phyloP scores from a whole-genome alignment of 2,329 filamentous ascomycete species.

The Ophiostoma novo-ulmi region DNA sequence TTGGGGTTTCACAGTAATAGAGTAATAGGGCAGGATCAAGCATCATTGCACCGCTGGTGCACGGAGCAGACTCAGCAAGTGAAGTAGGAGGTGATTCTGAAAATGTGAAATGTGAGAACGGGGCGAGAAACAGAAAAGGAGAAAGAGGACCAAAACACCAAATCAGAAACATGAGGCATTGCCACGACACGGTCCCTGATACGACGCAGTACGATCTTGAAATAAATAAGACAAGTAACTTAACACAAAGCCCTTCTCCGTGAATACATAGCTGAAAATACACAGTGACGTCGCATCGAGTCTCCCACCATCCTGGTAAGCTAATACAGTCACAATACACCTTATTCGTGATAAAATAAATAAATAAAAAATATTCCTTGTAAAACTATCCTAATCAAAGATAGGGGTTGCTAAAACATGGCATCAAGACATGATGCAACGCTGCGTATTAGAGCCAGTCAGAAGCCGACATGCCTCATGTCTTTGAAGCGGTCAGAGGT shows the following conservation, averaged over 20 bases:
- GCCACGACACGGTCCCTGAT: not conserved
- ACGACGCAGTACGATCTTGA: not conserved
- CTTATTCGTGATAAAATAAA: not conserved
- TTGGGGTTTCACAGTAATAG: too few relatives aligned
- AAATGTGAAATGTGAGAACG: not conserved
- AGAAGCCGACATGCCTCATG: not conserved
- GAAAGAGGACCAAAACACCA: too few relatives aligned
- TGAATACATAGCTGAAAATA: not conserved
- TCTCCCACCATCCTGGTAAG: not conserved
- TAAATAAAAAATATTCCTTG: not conserved
- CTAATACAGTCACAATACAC: not conserved
- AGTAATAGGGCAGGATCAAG: too few relatives aligned
- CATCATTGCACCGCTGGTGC: too few relatives aligned
- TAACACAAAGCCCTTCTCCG: not conserved
- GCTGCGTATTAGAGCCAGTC: conserved; percentile 7
- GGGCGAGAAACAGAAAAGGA: not conserved
- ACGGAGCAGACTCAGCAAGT: too few relatives aligned
- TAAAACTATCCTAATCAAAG: not conserved
- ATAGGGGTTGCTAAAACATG: not conserved
- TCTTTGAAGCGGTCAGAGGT: not conserved
- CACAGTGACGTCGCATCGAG: not conserved
- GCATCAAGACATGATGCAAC: not conserved
- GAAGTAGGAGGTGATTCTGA: too few relatives aligned
- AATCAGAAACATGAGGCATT: not conserved
- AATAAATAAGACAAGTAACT: not conserved